Evolutionary conservation across 371 early-diverging fungal genomes (phyloP).

Genomic region (Mortierella sp.): DNA sequence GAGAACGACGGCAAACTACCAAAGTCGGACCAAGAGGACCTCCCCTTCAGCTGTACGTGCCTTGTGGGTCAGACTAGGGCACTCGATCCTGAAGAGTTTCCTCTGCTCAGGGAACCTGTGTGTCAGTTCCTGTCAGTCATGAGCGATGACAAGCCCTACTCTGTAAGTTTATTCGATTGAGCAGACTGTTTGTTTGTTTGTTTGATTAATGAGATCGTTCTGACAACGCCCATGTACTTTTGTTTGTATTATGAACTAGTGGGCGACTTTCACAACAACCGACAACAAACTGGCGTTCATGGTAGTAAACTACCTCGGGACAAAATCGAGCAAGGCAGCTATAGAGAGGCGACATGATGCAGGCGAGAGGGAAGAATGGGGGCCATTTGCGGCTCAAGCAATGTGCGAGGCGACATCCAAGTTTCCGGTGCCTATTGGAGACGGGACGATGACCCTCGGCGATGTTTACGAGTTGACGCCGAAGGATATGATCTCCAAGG

Average conservation of each 20-base stretch:
- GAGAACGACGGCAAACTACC: constrained; percentile 6
- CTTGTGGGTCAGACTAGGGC: constrained; percentile 12
- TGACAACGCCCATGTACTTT: not conserved
- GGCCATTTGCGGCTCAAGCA: not conserved
- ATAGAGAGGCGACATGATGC: not conserved
- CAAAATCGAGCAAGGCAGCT: not conserved
- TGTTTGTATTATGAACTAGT: not conserved
- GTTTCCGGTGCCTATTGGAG: not conserved
- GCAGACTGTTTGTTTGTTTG: no score
- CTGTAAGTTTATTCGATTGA: not conserved
- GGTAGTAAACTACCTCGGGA: not conserved
- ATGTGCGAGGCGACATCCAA: constrained; percentile 5
- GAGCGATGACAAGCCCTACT: constrained; percentile 1
- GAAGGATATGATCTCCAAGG: not conserved
- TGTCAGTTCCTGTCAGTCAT: constrained; percentile 3
- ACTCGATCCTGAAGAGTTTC: constrained; percentile 5
- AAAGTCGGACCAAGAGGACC: not conserved
- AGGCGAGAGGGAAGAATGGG: not conserved
- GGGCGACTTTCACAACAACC: not conserved
- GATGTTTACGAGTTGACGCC: not conserved
- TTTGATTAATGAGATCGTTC: not conserved
- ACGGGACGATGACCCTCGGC: not conserved
- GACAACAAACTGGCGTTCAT: not conserved
- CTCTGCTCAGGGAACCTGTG: not conserved
- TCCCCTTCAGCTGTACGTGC: not conserved